These are phyloP conservation scores for Omphalea diandra DNA, from an alignment of 441 rosid genomes.

Conservation along the genomic window DNA sequence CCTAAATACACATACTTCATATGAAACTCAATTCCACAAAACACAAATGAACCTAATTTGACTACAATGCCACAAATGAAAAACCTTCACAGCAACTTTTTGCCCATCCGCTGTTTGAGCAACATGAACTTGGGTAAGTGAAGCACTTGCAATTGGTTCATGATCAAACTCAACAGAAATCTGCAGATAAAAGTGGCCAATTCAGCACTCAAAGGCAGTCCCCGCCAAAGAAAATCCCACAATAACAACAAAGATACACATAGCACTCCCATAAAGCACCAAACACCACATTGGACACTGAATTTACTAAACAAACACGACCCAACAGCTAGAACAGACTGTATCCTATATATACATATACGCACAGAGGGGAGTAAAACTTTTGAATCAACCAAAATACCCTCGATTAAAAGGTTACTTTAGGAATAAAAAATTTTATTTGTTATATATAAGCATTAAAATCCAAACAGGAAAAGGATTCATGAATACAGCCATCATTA, in stretches of 20 bases:
- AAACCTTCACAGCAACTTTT: conserved; percentile 95
- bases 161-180: conserved; percentile 80
- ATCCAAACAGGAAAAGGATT: too few relatives aligned
- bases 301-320: conserved; percentile 22
- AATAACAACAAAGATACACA: background rate
- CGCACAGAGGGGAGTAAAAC: too few relatives aligned
- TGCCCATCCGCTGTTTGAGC: conserved; percentile 65
- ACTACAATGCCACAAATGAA: conserved; percentile 17
- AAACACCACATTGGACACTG: background rate
- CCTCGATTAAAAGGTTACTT: too few relatives aligned
- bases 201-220: conserved; percentile 8
- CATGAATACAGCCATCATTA: too few relatives aligned
- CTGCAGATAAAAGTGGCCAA: conserved; percentile 35
- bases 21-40: conserved; percentile 15
- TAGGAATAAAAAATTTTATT: too few relatives aligned
- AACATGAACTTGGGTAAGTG: conserved; percentile 99
- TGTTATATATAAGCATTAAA: too few relatives aligned
- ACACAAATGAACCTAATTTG: conserved; percentile 14
- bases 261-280: conserved; percentile 1
- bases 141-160: conserved; percentile 94
- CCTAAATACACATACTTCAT: background rate
- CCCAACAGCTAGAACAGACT: background rate
- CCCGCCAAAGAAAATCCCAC: conserved; percentile 10
- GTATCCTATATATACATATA: too few relatives aligned
- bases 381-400: too few relatives aligned